Evolutionary conservation across 306 rosid species (phyloP), one percentile per base, ranked within the genome.

Genomic region (Sicyos baderoa): DNA sequence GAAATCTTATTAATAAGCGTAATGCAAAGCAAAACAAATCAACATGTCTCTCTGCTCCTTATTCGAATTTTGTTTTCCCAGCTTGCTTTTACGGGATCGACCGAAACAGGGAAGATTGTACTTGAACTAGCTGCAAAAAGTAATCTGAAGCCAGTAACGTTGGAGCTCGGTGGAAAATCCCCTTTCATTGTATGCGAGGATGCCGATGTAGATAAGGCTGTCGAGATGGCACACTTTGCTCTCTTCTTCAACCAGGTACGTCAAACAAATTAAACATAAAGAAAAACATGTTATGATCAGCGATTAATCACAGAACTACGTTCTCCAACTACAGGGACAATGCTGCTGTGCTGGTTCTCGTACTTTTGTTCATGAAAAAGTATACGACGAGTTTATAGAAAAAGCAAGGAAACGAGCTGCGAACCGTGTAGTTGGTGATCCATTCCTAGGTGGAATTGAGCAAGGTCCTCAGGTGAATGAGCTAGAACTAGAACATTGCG

Each of bases 271-370:
- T 65, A 65, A 75, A 72, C 32, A 75, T 16, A 7, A 60, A 14
- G 25, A 47, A n/a, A 49, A 51, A 8, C 47, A 16, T 69, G 13
- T 9, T 13, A 12, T 45, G 50, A 45, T 45, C 44, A 37, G 44
- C 7, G 44, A 37, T 37, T 53, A 21, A 48, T 74, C 67, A 48
- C 9, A 68, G 40, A 29, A 60, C 49, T 19, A 13, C 21, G 25
- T 35, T 76, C 66, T 19, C 74, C 70, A 77, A 52, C 70, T 77
- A 56, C 71, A 89, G 97, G 98, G 98, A 73, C 98, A 93, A 84
- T 93, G 98, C 76, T 93, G 98, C 80, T 86, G 94, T 62, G 89
- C 94, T 56, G 98, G 97, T 37, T 93, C 98, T 73, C 87, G 97
- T 70, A 93, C 98, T 58, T 89, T 65, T 75, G 98, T 93, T 47